Evolutionary conservation across 2,329 filamentous ascomycete genomes (phyloP).

Genomic region (Podosphaera fusca): DNA sequence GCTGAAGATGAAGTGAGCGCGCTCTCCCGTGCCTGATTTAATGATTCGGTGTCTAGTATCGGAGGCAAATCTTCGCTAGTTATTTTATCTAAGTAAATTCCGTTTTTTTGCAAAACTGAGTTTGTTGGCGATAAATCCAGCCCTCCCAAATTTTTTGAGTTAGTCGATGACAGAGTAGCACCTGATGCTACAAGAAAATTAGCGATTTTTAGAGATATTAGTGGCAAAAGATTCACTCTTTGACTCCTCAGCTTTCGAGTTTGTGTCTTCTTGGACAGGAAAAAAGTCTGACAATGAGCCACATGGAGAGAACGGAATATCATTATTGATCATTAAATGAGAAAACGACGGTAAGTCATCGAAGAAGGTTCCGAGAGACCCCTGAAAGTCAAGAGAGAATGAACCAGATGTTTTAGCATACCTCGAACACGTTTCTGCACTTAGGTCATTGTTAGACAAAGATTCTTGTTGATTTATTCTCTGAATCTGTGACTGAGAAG

Average conservation of each 20-base stretch:
- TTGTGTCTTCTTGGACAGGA: not conserved
- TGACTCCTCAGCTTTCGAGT: not conserved
- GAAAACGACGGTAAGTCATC: not conserved
- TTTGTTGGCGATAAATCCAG: constrained; percentile 5
- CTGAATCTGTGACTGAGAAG: constrained; percentile 2
- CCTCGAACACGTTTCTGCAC: not conserved
- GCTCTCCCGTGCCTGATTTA: constrained; percentile 10
- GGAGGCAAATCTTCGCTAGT: constrained; percentile 9
- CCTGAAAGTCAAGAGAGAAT: not conserved
- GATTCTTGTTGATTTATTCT: not conserved
- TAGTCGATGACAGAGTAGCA: not conserved
- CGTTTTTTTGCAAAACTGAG: constrained; percentile 3
- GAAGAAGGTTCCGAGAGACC: not conserved
- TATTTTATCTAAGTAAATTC: not conserved
- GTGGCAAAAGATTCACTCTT: not conserved
- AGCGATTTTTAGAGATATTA: not conserved
- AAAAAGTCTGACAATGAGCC: not conserved
- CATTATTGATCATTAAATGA: not conserved
- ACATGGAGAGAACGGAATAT: not conserved
- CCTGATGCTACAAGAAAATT: not conserved
- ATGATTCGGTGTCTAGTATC: constrained; percentile 12
- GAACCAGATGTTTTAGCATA: not conserved
- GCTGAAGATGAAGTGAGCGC: constrained; percentile 9
- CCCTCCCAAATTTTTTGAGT: not conserved
- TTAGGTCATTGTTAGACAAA: not conserved